Evolutionary conservation across 1,139 yeast genomes (phyloP), one percentile per base, ranked within the genome.

Genomic region (Candida sanyaensis): DNA sequence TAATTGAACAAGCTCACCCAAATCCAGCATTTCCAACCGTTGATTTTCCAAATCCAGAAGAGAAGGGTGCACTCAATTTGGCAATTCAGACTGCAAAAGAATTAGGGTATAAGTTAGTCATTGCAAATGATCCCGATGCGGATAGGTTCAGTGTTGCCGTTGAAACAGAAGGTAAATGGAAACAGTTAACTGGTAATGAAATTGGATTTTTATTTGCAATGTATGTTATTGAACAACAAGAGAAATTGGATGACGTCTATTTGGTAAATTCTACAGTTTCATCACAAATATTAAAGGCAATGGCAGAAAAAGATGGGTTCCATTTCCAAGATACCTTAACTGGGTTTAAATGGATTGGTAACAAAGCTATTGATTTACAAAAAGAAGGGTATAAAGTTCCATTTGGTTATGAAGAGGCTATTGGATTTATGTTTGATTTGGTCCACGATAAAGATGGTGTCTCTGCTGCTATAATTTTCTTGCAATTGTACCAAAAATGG

Each of bases 281-380:
- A 0, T 88, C 96, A 5, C 96, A 88, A 59, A 78, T 91, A 67
- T 74, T 91, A 48, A 68, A 73, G n/a, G 71, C 83, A 3, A 81
- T 92, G 84, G 95, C 97, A 0, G 63, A 72, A 4, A 62, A 62
- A 9, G 76, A 81, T 47, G 86, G 86, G 0, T 85, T 87, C 62
- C 72, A 80, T 42, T 88, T 77, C 65, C 78, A 73, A 41, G 98
- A 93, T 52, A 92, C 98, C 0, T 73, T 93, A 46, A 93, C 98
- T 0, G 98, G 99, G 1, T 93, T 93, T 72, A 93, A 93, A 67
- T 93, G 99, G 99, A 87, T 93, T 44, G 99, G 98, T 2, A 93
- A 93, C 63, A 80, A 83, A 53, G 96, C 97, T 1, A 81, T 86
- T 33, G 88, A 85, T 26, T 71, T 88, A 49, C 90, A 86, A 54